Evolutionary conservation across 768 basidiomycete genomes (phyloP), one percentile per base, ranked within the genome.

Genomic region (Harrya chromipes): DNA sequence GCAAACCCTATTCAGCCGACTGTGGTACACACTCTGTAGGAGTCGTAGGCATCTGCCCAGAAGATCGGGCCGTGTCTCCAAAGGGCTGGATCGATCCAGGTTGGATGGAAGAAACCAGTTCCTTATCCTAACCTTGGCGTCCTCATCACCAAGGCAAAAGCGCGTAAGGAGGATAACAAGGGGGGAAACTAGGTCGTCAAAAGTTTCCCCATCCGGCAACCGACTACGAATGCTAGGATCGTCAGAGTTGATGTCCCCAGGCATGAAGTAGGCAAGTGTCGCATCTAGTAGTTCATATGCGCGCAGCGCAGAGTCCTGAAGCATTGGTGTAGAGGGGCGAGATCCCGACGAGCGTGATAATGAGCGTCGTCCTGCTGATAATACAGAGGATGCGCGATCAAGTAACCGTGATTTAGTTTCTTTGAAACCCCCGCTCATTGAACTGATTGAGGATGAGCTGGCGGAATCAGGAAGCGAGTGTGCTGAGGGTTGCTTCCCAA

Each of bases 1-100:
- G 4, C 87, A 78, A 13, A 87, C 74, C 58, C 83, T 81, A 61
- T 91, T 89, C 53, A 90, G 68, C 38, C 84, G 75, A 1, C 76
- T 62, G 57, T 94, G 84, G 57, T 90, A 86, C 2, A 93, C 78
- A 52, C 84, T 82, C 2, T 76, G 72, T 48, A 98, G 74, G 19
- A 97, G 72, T 16, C 94, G 80, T 26, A 97, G 66, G 60, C 87
- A 83, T 43, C 87, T 75, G 1, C 97, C 97, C 3, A 97, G 71
- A 8, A 87, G 67, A 61, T 90, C 85, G 13, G 80, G 49, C 4
- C 92, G 82, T 35, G 73, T 69, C 62, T 97, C 92, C 20, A 98
- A 73, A 4, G 90, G 79, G 9, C 66, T 71, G 9, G 85, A 80
- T 39, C 97, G 83, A 66, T 98, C 95, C 60, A 97, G 63, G 58